phyloP scores from a whole-genome alignment of 495 filamentous ascomycete species.

The Talaromyces thailandensis region DNA sequence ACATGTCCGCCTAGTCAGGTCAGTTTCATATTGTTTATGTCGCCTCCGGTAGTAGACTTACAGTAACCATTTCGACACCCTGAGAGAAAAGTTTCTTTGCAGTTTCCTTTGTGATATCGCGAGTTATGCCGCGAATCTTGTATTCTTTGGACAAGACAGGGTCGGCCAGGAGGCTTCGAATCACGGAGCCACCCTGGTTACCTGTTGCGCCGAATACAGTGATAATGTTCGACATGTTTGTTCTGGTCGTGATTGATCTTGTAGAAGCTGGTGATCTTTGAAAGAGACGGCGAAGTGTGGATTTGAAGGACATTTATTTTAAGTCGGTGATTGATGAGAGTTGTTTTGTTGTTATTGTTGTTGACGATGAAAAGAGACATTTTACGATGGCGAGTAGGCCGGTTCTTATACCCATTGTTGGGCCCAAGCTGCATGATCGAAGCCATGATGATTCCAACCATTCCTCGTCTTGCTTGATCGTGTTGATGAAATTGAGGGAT shows the following conservation, averaged over 20 bases:
- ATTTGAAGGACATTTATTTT: not conserved
- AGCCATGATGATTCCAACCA: not conserved
- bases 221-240: slow-evolving; percentile 24
- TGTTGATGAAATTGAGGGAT: not conserved
- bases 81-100: slow-evolving; percentile 24
- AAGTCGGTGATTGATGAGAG: not conserved
- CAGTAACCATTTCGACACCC: slow-evolving; percentile 34
- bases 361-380: not conserved
- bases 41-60: not conserved
- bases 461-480: not conserved
- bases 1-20: slow-evolving; percentile 19
- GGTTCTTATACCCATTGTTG: not conserved
- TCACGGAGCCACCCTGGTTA: slow-evolving; percentile 22
- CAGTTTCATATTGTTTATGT: not conserved
- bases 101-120: slow-evolving; percentile 18
- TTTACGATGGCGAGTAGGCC: not conserved
- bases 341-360: not conserved
- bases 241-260: not conserved
- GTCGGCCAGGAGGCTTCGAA: slow-evolving; percentile 15
- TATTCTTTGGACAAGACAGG: slow-evolving; percentile 25
- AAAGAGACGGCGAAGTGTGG: not conserved
- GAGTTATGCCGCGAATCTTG: slow-evolving; percentile 27
- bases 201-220: slow-evolving; percentile 41
- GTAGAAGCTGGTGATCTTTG: not conserved
- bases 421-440: not conserved